Conservation (phyloP, 768 basidiomycete species). For the Auricularia sp. region DNA sequence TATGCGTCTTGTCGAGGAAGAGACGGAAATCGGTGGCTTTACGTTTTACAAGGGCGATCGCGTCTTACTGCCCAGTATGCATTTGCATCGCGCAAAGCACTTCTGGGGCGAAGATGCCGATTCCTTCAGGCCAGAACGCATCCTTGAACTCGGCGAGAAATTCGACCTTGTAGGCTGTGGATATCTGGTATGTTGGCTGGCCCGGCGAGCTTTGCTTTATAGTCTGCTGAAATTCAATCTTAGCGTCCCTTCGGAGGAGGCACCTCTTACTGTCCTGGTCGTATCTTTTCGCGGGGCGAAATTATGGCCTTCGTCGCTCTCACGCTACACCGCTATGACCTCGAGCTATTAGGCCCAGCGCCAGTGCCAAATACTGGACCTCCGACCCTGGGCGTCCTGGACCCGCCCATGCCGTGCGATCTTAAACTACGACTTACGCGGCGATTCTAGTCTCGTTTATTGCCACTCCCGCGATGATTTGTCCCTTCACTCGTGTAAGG, state of each 20-base stretch:
- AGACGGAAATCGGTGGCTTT: not conserved
- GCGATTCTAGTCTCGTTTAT: not conserved
- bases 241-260: not conserved
- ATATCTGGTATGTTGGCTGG: not conserved
- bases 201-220: no score
- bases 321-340: not conserved
- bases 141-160: not conserved
- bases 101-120: constrained; percentile 2
- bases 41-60: not conserved
- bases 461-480: not conserved
- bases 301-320: not conserved
- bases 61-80: not conserved
- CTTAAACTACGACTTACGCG: not conserved
- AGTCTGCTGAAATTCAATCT: no score
- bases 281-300: not conserved
- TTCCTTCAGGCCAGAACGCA: not conserved
- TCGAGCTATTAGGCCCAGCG: not conserved
- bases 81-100: not conserved
- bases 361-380: constrained; percentile 1
- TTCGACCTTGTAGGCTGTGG: not conserved
- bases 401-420: not conserved
- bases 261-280: not conserved
- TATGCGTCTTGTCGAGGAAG: constrained; percentile 1
- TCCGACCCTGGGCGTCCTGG: not conserved
- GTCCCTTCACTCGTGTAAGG: no score